Evolutionary conservation across 108 stramenopile genomes (phyloP), one percentile per base, ranked within the genome.

Genomic region (Cyclotella distinguenda): DNA sequence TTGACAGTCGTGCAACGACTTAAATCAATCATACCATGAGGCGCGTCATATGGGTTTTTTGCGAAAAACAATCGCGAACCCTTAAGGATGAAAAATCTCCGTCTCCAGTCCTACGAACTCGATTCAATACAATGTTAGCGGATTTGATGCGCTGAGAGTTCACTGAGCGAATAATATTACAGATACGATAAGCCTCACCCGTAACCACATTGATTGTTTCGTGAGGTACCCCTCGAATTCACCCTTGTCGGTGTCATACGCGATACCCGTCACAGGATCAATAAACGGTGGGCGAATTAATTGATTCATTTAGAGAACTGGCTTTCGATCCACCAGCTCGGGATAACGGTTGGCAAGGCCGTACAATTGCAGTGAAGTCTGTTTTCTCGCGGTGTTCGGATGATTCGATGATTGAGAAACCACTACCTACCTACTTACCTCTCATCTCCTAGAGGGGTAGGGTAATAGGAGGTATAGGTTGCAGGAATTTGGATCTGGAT

Each of bases 1-100:
- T 99, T 99, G 64, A 99, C 99, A 35, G 99, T 99, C 52, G 98
- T 96, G 75, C 97, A 98, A 25, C 82, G 70, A 43, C 87, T 86
- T 56, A 89, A 60, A 79, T 99, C 97, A 66, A 99, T 97, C 94
- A 97, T 97, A 3, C 91, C 91, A 60, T 93, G 91, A 6, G 91
- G 91, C 35, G 84, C 70, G 21, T 66, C 58, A 50, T 85, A 83
- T 39, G 86, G 83, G 42, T 84, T 87, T 76, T 96, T 95, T 51
- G 84, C 77, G 77, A 97, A 99, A 66, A 97, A 98, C 25, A 99
- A 72, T 56, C 97, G 95, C 72, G 84, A 85, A n/a, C 98, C 97
- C 69, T 97, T 97, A 44, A 99, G 86, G n/a, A 97, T 79, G 71
- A 99, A 98, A 86, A 91, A 99, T 19, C 99, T 81, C 34, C 95